Conservation (phyloP, 2,329 filamentous ascomycete species). For the Botrytis aclada region DNA sequence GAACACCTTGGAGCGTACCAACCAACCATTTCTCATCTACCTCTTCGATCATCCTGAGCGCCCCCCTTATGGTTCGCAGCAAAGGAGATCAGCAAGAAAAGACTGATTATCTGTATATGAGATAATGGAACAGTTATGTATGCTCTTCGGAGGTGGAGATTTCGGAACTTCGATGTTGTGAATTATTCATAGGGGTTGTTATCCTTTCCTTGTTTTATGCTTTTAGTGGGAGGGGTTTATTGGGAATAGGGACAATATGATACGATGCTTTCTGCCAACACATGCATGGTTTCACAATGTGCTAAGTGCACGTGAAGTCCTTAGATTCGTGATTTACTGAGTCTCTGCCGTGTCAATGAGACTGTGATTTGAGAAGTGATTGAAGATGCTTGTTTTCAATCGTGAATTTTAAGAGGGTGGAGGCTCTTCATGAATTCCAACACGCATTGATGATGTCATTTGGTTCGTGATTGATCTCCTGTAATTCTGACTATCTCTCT, state of each 20-base stretch:
- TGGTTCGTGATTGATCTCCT: neutral
- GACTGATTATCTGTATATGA: neutral
- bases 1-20: neutral
- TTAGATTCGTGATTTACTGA: conserved; percentile 14
- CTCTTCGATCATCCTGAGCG: conserved; percentile 1
- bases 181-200: conserved; percentile 18
- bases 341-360: neutral
- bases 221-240: conserved; percentile 14
- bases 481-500: neutral
- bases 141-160: neutral
- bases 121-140: neutral
- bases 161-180: conserved; percentile 7
- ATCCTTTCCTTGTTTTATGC: conserved; percentile 11
- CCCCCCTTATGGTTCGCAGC: neutral
- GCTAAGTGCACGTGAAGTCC: conserved; percentile 5
- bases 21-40: neutral
- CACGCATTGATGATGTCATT: neutral
- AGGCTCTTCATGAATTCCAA: neutral
- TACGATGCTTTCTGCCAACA: conserved; percentile 29
- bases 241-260: conserved; percentile 30
- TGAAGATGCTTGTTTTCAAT: neutral
- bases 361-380: neutral
- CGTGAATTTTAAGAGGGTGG: neutral
- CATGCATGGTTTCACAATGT: conserved; percentile 10
- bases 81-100: neutral